Conservation (phyloP, 345 rosid genomes). For the Eucalyptus curtisii region DNA sequence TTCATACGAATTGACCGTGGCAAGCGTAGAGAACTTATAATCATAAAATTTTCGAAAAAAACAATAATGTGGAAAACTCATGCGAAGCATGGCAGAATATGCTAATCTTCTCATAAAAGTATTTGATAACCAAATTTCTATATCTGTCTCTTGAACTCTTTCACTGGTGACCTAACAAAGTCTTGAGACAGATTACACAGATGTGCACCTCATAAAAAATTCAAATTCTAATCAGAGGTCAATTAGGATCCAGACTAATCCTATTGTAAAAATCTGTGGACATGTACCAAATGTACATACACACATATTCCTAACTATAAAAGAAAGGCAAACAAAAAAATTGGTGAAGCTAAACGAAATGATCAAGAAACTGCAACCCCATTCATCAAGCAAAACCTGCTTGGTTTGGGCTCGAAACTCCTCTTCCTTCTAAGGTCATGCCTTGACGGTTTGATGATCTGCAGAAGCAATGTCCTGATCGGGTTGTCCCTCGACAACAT, state of each 20-base stretch:
- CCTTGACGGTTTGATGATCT: slow-evolving; percentile 18
- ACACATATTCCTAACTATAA: neutral
- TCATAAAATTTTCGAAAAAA: neutral
- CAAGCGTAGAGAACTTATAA: neutral
- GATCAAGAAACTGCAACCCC: slow-evolving; percentile 11
- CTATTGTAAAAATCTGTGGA: neutral
- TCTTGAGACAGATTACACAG: neutral
- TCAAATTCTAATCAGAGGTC: neutral
- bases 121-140: neutral
- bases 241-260: neutral
- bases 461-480: slow-evolving; percentile 15
- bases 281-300: neutral
- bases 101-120: neutral
- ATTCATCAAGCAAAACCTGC: slow-evolving; percentile 19
- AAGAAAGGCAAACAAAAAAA: neutral
- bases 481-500: neutral
- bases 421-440: slow-evolving; percentile 10
- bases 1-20: neutral
- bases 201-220: neutral
- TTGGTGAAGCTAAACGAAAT: neutral
- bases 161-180: neutral
- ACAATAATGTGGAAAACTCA: neutral
- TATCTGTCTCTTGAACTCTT: neutral
- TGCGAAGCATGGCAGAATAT: neutral
- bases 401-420: slow-evolving; percentile 18